Percentiles rank a stretch among this genome's conserved stretches.
These are phyloP conservation scores for Tuber magnatum DNA, from an alignment of 495 filamentous ascomycete genomes.

Conservation along the genomic window DNA sequence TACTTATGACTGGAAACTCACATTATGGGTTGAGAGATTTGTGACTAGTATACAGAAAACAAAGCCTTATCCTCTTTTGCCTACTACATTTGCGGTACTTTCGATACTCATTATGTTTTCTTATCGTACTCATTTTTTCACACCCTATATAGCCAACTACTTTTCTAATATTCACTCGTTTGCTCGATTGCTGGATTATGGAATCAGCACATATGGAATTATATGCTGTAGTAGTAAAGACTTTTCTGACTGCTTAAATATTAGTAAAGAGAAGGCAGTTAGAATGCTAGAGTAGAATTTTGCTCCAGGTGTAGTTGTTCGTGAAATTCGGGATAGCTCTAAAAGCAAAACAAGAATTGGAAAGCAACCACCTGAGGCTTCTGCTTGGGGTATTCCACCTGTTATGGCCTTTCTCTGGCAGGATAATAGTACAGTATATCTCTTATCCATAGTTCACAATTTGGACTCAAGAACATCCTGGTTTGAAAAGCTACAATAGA, in stretches of 20 bases:
- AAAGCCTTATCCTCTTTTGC: neutral
- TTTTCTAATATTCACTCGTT: conserved; percentile 7
- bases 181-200: neutral
- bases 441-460: conserved; percentile 11
- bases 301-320: neutral
- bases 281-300: neutral
- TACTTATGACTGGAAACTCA: neutral
- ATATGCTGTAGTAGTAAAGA: neutral
- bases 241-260: conserved; percentile 10
- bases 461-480: no score
- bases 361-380: no score
- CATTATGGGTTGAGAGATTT: neutral
- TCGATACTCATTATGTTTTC: neutral
- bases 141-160: conserved; percentile 11
- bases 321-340: no score
- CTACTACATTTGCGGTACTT: neutral
- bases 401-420: conserved; percentile 6
- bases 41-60: neutral
- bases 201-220: conserved; percentile 10
- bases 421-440: conserved; percentile 10
- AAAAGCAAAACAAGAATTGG: no score
- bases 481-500: no score
- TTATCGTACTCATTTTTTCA: neutral
- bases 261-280: neutral
- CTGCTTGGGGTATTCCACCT: no score